Base-by-base conservation (phyloP, 441 rosid genomes). In the Gossypium gossypioides region DNA sequence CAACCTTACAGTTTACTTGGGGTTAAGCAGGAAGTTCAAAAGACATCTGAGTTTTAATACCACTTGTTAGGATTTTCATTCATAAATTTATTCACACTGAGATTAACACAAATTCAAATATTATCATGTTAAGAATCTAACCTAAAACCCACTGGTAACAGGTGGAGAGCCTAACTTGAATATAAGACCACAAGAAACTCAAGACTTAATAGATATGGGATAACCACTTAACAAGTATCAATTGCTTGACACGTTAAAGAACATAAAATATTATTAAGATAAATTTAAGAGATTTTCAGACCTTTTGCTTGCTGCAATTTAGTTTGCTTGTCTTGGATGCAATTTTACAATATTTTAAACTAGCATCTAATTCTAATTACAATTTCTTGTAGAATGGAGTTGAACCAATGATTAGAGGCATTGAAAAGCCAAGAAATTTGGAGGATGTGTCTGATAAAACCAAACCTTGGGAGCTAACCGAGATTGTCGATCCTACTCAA, bases 401-500 rank as follows among this genome's bases (percentile, higher is more conserved):
- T 58, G 85, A 82, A 50, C 64, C 74, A 4, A 71, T 76, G 57
- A 72, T 55, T 63, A 78, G 79, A 78, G 72, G 75, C 73, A 61
- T 72, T 66, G 85, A 80, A 76, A 80, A 80, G 65, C 74, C 79
- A 65, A 77, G 80, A 72, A 48, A 32, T 58, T 69, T 76, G 50
- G 85, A 80, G 71, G 80, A 78, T 52, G 62, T 50, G 6, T 71
- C 75, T 27, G 83, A 82, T 67, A 73, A 77, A 72, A 71, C 72
- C 68, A 82, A 77, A 55, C 74, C 83, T 46, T 82, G 83, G 85
- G 83, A 79, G 71, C 67, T 75, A 64, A 74, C 48, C 0, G 85
- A 79, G 76, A 82, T 82, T 46, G 64, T 73, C 32, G 75, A 79
- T 3, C 59, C 76, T 48, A 25, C 18, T 48, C 83, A 78, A 22